These are phyloP conservation scores for Jatropha multifida DNA, from an alignment of 441 rosid genomes.

Conservation along the genomic window DNA sequence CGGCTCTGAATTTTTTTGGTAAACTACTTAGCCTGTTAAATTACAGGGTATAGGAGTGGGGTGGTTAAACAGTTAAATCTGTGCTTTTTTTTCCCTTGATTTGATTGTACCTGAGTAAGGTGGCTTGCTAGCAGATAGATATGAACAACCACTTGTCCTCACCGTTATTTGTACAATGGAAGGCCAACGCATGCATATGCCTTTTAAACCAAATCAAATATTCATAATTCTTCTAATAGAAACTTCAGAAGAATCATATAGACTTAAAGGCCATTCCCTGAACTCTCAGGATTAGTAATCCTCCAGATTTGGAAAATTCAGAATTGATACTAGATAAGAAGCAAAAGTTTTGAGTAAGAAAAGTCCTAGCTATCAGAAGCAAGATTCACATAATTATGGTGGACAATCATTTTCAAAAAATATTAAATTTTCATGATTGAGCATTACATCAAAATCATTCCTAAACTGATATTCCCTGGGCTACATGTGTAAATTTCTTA, in stretches of 20 bases:
- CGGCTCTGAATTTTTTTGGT: background rate
- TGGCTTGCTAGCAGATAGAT: background rate
- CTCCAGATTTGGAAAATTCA: too few species aligned
- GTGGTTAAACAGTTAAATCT: background rate
- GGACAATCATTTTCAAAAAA: too few species aligned
- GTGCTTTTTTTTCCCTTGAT: background rate
- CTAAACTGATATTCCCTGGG: background rate
- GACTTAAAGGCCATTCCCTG: background rate
- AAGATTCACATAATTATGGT: too few species aligned
- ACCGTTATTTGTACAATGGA: too few species aligned
- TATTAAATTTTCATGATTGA: too few species aligned
- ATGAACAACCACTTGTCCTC: background rate
- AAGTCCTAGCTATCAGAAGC: too few species aligned
- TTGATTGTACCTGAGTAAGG: background rate
- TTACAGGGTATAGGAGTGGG: background rate
- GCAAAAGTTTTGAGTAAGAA: too few species aligned
- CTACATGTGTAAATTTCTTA: background rate
- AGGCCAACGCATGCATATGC: background rate
- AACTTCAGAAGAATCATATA: background rate
- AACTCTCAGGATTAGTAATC: background rate
- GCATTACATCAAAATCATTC: background rate
- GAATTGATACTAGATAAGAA: too few species aligned
- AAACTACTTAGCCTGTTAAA: background rate
- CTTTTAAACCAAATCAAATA: background rate
- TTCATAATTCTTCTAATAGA: background rate